Base-by-base conservation (phyloP, 2,329 filamentous ascomycete species). In the Juglanconis oblonga region DNA sequence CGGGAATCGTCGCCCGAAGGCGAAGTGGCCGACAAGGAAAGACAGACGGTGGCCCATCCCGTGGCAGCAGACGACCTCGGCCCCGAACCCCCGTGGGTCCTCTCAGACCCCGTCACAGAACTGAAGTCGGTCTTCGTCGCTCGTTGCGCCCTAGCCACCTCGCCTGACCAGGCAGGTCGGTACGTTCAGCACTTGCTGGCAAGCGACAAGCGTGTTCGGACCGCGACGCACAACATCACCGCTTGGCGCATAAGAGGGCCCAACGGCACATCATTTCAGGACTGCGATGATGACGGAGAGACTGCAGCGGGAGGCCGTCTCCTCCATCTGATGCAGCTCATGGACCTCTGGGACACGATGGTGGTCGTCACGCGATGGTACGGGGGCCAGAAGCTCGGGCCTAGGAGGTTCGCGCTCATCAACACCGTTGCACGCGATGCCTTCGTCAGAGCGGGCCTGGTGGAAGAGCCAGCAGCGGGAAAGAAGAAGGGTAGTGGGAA, bases 291-390 rank as follows among this genome's bases (percentile, higher is more conserved):
- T 69, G 95, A 99, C 72, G 95, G 95, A 2, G 95, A 99, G 80
- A 90, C 90, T 32, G 95, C 95, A 5, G 95, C 95, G 0, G 95
- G 95, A 0, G 87, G 89, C 0, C 82, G 95, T 47, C 75, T 99
- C 69, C 75, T 98, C 62, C 92, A 96, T 76, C 78, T 99, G 35
- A 89, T 99, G 87, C 92, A 97, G 77, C 76, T 97, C 63, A 97
- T 97, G 91, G 91, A 93, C 69, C 81, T 96, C 10, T 97, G 93
- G 92, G 86, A 96, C 73, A 88, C 89, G 14, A 88, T 98, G 78
- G 92, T 99, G 0, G 89, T 99, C 3, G 94, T 99, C 33, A 92
- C 91, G 44, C 79, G 95, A 64, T 99, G 95, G 95, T 99, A 96
- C 74, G 95, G 95, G 4, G 95, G 95, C 1, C 84, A 96, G 60